Evolutionary conservation across 768 basidiomycete genomes (phyloP).

Genomic region (Nevesoporus exiguus): DNA sequence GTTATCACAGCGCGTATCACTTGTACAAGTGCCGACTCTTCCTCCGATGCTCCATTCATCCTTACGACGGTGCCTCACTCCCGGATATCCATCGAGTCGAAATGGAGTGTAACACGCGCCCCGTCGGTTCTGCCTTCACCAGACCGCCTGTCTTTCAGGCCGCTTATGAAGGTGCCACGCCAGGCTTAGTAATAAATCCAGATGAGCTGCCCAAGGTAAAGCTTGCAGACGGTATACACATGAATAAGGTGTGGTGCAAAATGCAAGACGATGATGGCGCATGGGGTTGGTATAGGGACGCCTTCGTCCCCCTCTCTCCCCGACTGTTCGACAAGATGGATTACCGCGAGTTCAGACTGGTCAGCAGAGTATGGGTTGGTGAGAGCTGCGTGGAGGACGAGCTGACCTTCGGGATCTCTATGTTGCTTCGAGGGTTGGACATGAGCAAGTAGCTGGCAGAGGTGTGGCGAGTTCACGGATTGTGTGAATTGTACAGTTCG

Average conservation of each 20-base stretch:
- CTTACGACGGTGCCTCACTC: slow-evolving; percentile 5
- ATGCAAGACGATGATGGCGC: slow-evolving; percentile 12
- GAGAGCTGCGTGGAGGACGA: slow-evolving; percentile 23
- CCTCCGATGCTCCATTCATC: slow-evolving; percentile 16
- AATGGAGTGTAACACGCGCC: slow-evolving; percentile 19
- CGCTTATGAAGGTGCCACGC: slow-evolving; percentile 15
- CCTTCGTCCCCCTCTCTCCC: slow-evolving; percentile 48
- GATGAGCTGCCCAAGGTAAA: not conserved
- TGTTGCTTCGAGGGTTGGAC: slow-evolving; percentile 40
- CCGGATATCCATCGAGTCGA: slow-evolving; percentile 18
- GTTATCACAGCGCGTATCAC: slow-evolving; percentile 13
- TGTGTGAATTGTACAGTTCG: not conserved
- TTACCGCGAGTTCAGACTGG: slow-evolving; percentile 41
- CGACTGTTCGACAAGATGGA: slow-evolving; percentile 46
- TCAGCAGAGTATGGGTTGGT: slow-evolving; percentile 36
- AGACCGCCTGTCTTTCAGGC: slow-evolving; percentile 9
- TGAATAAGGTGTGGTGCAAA: slow-evolving; percentile 22
- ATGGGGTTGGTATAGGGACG: slow-evolving; percentile 34
- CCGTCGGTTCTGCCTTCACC: slow-evolving; percentile 1
- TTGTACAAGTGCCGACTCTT: slow-evolving; percentile 25
- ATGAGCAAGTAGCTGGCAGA: slow-evolving; percentile 20
- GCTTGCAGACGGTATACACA: slow-evolving; percentile 18
- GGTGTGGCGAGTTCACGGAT: not conserved
- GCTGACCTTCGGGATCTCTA: slow-evolving; percentile 41
- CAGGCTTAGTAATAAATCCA: not conserved